Conservation (phyloP, 1,284 basidiomycete genomes). For the Phellopilus nigrolimitatus region DNA sequence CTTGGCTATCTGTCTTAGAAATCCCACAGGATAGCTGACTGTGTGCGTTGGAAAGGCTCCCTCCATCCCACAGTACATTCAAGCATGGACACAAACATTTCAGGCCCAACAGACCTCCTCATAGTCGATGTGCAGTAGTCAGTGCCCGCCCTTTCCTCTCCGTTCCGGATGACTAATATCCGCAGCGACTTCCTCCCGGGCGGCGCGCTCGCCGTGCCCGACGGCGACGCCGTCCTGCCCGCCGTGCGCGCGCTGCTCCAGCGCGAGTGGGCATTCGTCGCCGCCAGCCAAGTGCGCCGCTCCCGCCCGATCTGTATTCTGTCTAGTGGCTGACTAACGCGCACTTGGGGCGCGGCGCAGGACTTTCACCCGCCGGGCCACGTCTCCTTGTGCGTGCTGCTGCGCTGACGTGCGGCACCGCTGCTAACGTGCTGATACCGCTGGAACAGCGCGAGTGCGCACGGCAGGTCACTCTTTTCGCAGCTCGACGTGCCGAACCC, state of each 20-base stretch:
- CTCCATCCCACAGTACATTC: too few species aligned
- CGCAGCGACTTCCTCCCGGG: conserved; percentile 21
- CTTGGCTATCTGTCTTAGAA: too few species aligned
- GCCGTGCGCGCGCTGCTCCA: conserved; percentile 15
- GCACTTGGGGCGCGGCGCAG: too few species aligned
- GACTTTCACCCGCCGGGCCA: conserved; percentile 21
- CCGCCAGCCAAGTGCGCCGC: conserved; percentile 19
- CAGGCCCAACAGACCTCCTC: too few species aligned
- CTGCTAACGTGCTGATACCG: background rate
- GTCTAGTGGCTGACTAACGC: too few species aligned
- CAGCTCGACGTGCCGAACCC: conserved; percentile 14
- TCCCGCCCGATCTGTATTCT: background rate
- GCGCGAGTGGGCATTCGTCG: conserved; percentile 18
- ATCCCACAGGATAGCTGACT: too few species aligned
- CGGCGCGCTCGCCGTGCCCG: conserved; percentile 19
- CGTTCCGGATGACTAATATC: too few species aligned
- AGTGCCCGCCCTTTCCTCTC: too few species aligned
- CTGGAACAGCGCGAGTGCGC: conserved; percentile 12
- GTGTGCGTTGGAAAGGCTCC: too few species aligned
- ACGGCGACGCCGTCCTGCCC: conserved; percentile 20
- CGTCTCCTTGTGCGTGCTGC: conserved; percentile 21
- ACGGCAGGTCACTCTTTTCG: conserved; percentile 10
- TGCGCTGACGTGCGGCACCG: background rate
- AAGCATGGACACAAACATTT: too few species aligned
- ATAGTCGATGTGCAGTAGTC: too few species aligned